Base-by-base conservation (phyloP, 2,329 filamentous ascomycete species). In the Microcyclosporella mali region DNA sequence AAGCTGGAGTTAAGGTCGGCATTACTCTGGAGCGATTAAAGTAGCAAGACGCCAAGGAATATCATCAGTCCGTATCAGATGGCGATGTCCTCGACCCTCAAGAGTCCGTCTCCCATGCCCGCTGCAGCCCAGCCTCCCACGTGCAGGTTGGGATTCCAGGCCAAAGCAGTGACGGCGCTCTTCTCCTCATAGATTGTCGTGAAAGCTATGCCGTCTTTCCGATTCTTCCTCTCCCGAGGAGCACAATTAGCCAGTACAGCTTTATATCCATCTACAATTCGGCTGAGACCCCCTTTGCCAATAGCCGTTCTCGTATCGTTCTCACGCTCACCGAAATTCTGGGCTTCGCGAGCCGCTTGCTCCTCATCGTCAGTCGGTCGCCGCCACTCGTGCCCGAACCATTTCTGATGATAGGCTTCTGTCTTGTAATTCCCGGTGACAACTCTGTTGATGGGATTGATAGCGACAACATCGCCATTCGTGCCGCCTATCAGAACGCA, bases 321-420 rank as follows among this genome's bases (percentile, higher is more conserved):
- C 31, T 36, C 16, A 32, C 15, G 12, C 12, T 25, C 16, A 19
- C 12, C n/a, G 1, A 19, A 16, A 15, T 34, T 39, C 21, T 17
- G 12, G 12, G 21, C 40, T 12, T 16, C 21, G 6, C 25, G 30
- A 14, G 33, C 38, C 18, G 46, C 41, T 9, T 17, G 28, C 10
- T 37, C 18, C 40, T 57, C 54, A 15, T 49, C 50, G 9, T 43
- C 39, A 2, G 37, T 53, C 4, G 52, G 45, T 9, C 58, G 50
- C 15, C 68, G 56, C 75, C 76, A 82, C 42, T 79, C 75, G 51
- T 80, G 76, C 17, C 65, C 59, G 50, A 80, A 80, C 73, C 77
- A 78, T 6, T 64, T 70, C 49, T 78, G 74, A 44, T 77, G 69
- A 65, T 69, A 77, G 9, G 72, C 68, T 7, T 66, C 63, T 8